phyloP scores from a whole-genome alignment of 345 rosid species.

The Gossypium ekmanianum region DNA sequence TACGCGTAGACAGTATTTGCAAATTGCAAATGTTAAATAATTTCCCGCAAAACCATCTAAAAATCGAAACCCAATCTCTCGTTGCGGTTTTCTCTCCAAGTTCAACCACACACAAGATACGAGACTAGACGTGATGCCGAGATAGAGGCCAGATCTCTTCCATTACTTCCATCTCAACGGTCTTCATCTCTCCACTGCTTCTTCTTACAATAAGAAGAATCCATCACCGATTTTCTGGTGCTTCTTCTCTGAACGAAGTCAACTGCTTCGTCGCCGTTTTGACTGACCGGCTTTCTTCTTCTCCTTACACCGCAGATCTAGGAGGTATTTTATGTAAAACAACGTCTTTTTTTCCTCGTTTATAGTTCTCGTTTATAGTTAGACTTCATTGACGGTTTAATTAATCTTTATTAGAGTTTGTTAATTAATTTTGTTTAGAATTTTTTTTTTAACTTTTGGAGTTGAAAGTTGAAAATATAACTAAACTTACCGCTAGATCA shows the following conservation, averaged over 20 bases:
- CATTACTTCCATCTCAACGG: not conserved
- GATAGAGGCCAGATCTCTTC: not conserved
- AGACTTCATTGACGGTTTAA: not conserved
- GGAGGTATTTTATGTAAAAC: conserved; percentile 15
- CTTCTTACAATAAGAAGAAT: not conserved
- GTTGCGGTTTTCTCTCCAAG: not conserved
- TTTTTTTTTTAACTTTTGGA: not conserved
- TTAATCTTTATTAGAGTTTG: not conserved
- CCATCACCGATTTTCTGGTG: not conserved
- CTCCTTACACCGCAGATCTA: conserved; percentile 26
- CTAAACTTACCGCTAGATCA: conserved; percentile 11
- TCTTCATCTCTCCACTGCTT: not conserved
- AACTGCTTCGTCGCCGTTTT: conserved; percentile 22
- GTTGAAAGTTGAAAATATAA: not conserved
- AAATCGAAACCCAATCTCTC: not conserved
- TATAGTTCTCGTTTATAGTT: not conserved
- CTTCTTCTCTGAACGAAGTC: not conserved
- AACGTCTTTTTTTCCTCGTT: not conserved
- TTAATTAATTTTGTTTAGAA: conserved; percentile 5
- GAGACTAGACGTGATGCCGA: not conserved
- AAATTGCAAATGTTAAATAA: conserved; percentile 1
- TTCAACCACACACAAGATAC: no score
- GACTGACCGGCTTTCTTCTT: not conserved
- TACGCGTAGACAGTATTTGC: conserved; percentile 22
- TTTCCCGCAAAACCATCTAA: conserved; percentile 10